Percentiles rank a stretch among this genome's conserved stretches.
phyloP scores from a whole-genome alignment of 2,329 filamentous ascomycete species.

The Trichophyton benhamiae region DNA sequence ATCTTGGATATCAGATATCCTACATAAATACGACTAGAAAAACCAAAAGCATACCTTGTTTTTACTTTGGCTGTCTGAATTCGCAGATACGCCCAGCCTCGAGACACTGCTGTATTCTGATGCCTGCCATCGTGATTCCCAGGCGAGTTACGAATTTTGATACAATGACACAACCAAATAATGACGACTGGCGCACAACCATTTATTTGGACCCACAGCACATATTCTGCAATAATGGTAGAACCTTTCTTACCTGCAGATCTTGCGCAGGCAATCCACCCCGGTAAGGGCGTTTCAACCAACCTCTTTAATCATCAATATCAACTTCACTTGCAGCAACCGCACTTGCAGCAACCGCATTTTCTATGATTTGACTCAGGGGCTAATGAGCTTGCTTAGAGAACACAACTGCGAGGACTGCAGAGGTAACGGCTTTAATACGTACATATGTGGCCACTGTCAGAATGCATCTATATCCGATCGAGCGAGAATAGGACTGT shows the following conservation, averaged over 20 bases:
- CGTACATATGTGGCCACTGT: slow-evolving; percentile 8
- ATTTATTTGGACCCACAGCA: slow-evolving; percentile 23
- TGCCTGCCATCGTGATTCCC: neutral
- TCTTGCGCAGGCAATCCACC: slow-evolving; percentile 28
- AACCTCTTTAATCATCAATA: too few species aligned
- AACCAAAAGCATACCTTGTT: too few species aligned
- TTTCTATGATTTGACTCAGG: too few species aligned
- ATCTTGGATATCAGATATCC: too few species aligned
- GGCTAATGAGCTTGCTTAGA: neutral
- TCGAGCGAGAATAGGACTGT: neutral
- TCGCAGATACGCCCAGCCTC: too few species aligned
- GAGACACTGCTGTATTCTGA: neutral
- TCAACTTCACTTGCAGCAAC: neutral
- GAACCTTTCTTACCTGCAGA: slow-evolving; percentile 25
- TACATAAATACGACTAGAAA: too few species aligned
- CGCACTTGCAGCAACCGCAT: neutral
- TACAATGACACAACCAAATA: neutral
- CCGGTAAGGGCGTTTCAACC: slow-evolving; percentile 18
- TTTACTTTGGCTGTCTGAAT: too few species aligned
- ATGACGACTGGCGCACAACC: neutral
- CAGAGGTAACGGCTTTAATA: slow-evolving; percentile 8
- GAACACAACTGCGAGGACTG: slow-evolving; percentile 7
- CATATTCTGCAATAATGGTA: slow-evolving; percentile 24
- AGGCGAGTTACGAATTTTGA: neutral
- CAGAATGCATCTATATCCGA: neutral